phyloP scores from a whole-genome alignment of 78 protist genomes.

The Mantamonas sphyraenae region DNA sequence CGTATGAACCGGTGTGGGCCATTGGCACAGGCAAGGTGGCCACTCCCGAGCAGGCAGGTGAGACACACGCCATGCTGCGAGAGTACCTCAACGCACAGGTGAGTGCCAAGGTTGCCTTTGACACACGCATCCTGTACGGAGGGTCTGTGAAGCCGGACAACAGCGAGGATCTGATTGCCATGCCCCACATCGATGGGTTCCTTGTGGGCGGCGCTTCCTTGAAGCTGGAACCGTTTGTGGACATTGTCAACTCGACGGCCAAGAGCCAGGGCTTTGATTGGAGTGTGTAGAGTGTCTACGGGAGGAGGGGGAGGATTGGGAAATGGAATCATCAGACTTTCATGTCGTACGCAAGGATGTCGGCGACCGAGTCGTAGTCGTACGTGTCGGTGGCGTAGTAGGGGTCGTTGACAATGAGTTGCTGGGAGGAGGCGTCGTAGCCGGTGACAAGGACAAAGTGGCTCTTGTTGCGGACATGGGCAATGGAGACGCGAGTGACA shows the following conservation, averaged over 20 bases:
- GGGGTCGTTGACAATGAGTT: neutral
- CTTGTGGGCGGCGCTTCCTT: conserved; percentile 99
- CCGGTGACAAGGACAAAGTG: conserved; percentile 14
- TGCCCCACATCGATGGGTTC: conserved; percentile 95
- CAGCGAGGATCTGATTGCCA: conserved; percentile 52
- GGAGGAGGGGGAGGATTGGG: too few relatives aligned
- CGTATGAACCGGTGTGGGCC: conserved; percentile 99
- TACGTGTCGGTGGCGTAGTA: neutral
- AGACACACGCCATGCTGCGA: conserved; percentile 56
- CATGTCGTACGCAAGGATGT: conserved; percentile 1
- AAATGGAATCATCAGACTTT: too few relatives aligned
- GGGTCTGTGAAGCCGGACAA: conserved; percentile 87
- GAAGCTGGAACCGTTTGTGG: conserved; percentile 56
- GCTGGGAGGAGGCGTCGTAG: neutral
- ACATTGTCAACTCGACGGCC: conserved; percentile 73
- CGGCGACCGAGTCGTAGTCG: neutral
- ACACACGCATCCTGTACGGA: conserved; percentile 89
- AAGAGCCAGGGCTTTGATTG: too few relatives aligned
- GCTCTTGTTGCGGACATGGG: conserved; percentile 13
- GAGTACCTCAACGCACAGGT: conserved; percentile 50
- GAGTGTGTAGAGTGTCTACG: too few relatives aligned
- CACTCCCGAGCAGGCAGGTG: conserved; percentile 91
- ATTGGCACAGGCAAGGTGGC: conserved; percentile 98
- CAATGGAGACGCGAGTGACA: neutral
- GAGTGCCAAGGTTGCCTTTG: conserved; percentile 52